Evolutionary conservation across 1,284 basidiomycete genomes (phyloP).

Genomic region (Agroathelia rolfsii): DNA sequence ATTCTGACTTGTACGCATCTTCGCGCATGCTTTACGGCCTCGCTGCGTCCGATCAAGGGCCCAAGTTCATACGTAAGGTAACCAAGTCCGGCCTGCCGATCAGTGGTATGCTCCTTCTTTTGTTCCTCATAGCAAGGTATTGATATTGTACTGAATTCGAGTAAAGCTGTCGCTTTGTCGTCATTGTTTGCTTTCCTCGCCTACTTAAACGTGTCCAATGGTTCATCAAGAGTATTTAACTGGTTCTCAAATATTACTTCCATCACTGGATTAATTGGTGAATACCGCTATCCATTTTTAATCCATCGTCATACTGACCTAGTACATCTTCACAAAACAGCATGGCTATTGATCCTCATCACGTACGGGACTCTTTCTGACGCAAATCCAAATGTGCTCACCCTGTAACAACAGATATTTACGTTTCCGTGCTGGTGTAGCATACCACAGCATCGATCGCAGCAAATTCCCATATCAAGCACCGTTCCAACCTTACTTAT

Average conservation of each 20-base stretch:
- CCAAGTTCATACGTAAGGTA: conserved; percentile 50
- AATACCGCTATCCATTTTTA: too few species aligned
- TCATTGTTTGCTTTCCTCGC: conserved; percentile 31
- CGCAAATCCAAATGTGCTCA: too few species aligned
- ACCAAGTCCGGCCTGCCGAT: conserved; percentile 73
- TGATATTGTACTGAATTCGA: too few species aligned
- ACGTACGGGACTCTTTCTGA: too few species aligned
- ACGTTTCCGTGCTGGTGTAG: too few species aligned
- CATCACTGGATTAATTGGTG: too few species aligned
- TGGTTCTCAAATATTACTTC: conserved; percentile 37
- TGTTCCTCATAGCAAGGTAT: too few species aligned
- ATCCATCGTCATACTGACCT: too few species aligned
- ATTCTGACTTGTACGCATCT: conserved; percentile 71
- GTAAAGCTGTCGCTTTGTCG: conserved; percentile 11
- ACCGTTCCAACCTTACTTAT: conserved; percentile 28
- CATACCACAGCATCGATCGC: conserved; percentile 34
- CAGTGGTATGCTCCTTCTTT: too few species aligned
- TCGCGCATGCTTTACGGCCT: conserved; percentile 81
- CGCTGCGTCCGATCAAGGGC: conserved; percentile 68
- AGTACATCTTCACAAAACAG: too few species aligned
- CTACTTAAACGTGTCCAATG: conserved; percentile 28
- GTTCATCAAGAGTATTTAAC: conserved; percentile 22
- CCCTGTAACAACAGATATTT: too few species aligned
- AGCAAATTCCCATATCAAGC: conserved; percentile 32
- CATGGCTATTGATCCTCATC: too few species aligned